Evolutionary conservation across 129 eudicot species (phyloP), one percentile per base, ranked within the genome.

Genomic region (Glebionis coronaria): DNA sequence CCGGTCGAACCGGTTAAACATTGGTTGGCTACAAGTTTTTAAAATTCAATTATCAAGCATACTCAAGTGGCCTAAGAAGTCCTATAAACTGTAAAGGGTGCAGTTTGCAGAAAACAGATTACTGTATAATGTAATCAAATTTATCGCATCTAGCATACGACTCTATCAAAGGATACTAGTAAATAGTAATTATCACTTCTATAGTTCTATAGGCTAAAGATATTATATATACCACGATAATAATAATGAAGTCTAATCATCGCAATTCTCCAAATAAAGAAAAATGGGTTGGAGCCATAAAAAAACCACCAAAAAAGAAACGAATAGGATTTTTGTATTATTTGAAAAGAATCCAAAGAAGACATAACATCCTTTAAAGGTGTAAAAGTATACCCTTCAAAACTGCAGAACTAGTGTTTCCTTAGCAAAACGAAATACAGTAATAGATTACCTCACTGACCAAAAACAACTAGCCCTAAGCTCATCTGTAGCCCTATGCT

Each of bases 331-430:
- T 56, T 65, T 56, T 21, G 38, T 56, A 44, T 74, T 65, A 65
- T 65, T 65, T 31, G 31, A 63, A 73, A 73, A 65, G 50, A 74
- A 65, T 64, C 9, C 12, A 15, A 27, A 16, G n/a, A 53, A 15
- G 10, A n/a, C 44, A 44, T 28, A 73, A 27, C 35, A 65, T 50
- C 58, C 65, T 54, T 55, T 44, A 44, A 54, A 54, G 59, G 51
- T 56, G 73, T 56, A 60, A 64, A 65, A 72, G 63, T 72, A 52
- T n/a, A 31, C 20, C 38, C 69, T 15, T 31, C 76, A 61, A 61
- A 21, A 59, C n/a, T 29, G 29, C 53, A 72, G 31, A 20, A 16
- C 42, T 51, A 50, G 38, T 72, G 61, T 60, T 59, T 71, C 62
- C 45, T 64, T 27, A 38, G 49, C 56, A 58, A 9, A 70, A 28